phyloP scores from a whole-genome alignment of 139 green algal genomes.

The Ettlia oleoabundans region DNA sequence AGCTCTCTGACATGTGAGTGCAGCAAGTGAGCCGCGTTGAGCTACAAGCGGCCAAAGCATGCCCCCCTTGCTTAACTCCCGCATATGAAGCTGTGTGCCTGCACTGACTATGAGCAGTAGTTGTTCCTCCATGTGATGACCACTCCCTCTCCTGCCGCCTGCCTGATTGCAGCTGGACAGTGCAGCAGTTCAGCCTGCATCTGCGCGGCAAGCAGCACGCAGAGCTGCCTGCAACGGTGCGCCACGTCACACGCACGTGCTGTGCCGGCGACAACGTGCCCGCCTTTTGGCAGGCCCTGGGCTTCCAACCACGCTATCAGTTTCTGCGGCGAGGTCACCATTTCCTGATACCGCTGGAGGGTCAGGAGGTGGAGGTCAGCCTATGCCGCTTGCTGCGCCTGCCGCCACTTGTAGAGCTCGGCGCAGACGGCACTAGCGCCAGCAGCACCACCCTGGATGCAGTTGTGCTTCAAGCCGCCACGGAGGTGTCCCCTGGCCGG shows the following conservation, averaged over 20 bases:
- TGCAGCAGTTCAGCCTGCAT: constrained; percentile 34
- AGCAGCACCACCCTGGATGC: neutral
- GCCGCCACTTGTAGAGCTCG: neutral
- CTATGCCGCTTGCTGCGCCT: constrained; percentile 30
- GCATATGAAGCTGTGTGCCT: too few relatives aligned
- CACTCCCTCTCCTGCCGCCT: neutral
- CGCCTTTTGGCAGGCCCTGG: constrained; percentile 38
- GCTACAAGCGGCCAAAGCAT: too few relatives aligned
- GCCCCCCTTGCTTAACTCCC: too few relatives aligned
- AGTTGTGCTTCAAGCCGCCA: neutral
- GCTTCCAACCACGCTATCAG: constrained; percentile 29
- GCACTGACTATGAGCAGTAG: neutral
- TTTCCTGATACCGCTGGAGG: constrained; percentile 13
- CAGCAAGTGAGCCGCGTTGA: too few relatives aligned
- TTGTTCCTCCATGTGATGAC: neutral
- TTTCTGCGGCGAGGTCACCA: constrained; percentile 1
- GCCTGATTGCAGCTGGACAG: constrained; percentile 23
- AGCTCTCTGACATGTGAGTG: neutral
- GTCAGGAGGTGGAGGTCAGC: constrained; percentile 17
- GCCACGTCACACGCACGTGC: neutral
- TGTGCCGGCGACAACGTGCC: constrained; percentile 29
- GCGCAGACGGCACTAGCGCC: too few relatives aligned
- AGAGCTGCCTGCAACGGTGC: constrained; percentile 29
- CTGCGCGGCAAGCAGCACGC: constrained; percentile 23
- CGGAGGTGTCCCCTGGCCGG: constrained; percentile 6